Percentiles rank a stretch among this genome's conserved stretches.
These are phyloP conservation scores for Colletotrichum shisoi DNA, from an alignment of 2,329 filamentous ascomycete genomes.

Conservation along the genomic window DNA sequence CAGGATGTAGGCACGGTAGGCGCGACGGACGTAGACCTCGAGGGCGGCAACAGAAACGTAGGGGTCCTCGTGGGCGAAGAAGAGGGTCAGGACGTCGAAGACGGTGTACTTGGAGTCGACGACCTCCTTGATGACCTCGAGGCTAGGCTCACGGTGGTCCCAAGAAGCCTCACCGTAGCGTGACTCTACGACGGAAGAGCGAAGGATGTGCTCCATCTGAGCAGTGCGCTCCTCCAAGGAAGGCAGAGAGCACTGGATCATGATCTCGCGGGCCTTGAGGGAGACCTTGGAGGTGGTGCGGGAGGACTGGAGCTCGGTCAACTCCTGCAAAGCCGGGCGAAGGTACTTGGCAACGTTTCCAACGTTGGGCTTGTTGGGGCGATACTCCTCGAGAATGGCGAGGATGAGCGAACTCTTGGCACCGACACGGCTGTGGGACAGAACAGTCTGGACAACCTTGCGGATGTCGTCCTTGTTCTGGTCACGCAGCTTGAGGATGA, in stretches of 20 bases:
- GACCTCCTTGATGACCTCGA: slow-evolving; percentile 94
- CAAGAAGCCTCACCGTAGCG: slow-evolving; percentile 95
- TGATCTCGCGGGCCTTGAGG: slow-evolving; percentile 93
- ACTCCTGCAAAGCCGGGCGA: slow-evolving; percentile 78
- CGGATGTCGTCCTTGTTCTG: slow-evolving; percentile 92
- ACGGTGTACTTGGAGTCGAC: slow-evolving; percentile 99
- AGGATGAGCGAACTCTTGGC: slow-evolving; percentile 94
- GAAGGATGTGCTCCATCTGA: slow-evolving; percentile 98
- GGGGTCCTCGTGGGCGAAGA: slow-evolving; percentile 92
- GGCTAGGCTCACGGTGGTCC: slow-evolving; percentile 91
- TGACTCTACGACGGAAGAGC: slow-evolving; percentile 95
- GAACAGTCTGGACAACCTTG: slow-evolving; percentile 84
- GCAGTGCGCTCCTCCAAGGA: slow-evolving; percentile 92
- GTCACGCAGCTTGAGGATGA: slow-evolving; percentile 91
- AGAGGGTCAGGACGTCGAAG: slow-evolving; percentile 92
- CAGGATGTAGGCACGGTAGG: slow-evolving; percentile 94
- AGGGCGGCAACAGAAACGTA: slow-evolving; percentile 94
- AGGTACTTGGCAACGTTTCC: slow-evolving; percentile 90
- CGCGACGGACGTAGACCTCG: slow-evolving; percentile 94
- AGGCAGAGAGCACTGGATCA: slow-evolving; percentile 95
- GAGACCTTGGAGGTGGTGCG: slow-evolving; percentile 89
- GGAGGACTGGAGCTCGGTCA: slow-evolving; percentile 89
- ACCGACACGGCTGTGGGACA: slow-evolving; percentile 91
- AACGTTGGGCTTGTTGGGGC: slow-evolving; percentile 89
- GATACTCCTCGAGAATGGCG: slow-evolving; percentile 91